phyloP scores from a whole-genome alignment of 169 alveolate genomes.

The Plasmodium fragile region DNA sequence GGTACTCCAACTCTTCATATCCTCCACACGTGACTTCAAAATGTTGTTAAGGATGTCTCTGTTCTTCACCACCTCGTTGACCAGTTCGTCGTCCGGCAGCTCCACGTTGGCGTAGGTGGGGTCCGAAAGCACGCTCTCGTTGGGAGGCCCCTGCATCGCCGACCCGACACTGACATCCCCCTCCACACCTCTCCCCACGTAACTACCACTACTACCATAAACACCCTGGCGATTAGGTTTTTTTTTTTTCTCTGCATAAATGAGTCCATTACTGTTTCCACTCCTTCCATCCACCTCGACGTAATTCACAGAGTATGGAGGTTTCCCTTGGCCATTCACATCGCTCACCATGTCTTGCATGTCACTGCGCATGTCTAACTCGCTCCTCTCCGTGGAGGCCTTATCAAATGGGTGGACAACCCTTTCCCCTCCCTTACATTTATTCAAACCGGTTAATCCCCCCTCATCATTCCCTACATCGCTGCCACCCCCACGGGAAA shows the following conservation, averaged over 20 bases:
- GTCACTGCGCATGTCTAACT: not conserved
- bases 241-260: not conserved
- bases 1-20: conserved; percentile 40
- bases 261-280: not conserved
- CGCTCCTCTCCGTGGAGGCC: not conserved
- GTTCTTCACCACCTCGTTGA: conserved; percentile 53
- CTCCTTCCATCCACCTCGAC: not conserved
- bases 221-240: not conserved
- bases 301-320: not conserved
- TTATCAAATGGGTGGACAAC: not conserved
- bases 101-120: conserved; percentile 25
- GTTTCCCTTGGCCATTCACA: not conserved
- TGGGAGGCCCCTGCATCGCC: not conserved
- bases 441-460: not conserved
- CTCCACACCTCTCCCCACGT: not conserved
- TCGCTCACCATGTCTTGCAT: not conserved
- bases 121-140: not conserved
- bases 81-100: conserved; percentile 48
- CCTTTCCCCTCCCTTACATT: not conserved
- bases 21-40: conserved; percentile 39
- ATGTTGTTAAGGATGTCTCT: conserved; percentile 52
- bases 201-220: not conserved
- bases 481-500: not conserved
- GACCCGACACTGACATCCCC: not conserved
- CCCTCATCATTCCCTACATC: not conserved